Evolutionary conservation across 2,329 filamentous ascomycete species (phyloP), one percentile per base, ranked within the genome.

Genomic region (Magnaporthiopsis incrustans): DNA sequence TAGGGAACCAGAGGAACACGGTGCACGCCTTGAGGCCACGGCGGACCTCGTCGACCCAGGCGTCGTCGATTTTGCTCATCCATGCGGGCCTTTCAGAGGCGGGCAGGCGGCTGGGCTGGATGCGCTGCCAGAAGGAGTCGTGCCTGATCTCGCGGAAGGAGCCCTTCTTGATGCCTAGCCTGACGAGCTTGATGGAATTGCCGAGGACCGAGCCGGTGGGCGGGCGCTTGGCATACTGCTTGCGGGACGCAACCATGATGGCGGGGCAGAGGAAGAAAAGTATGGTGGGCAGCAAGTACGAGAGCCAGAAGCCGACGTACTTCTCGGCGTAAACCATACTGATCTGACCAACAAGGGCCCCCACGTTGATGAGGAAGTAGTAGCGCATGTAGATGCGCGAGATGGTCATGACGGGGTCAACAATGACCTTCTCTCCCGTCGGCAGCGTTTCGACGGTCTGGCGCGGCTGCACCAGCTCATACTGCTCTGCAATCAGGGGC

Each of bases 291-390:
- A 92, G 79, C 4, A 87, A 76, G 74, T 79, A 92, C 0, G 88
- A 82, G n/a, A 91, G 81, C 83, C 85, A 92, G 76, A 90, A 92
- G 14, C 90, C 90, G 57, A 92, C 82, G 65, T 90, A 89, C 68
- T 89, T 85, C 75, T 91, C 89, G 0, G 85, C 85, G 70, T 90
- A 92, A 3, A 86, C 86, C 85, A 89, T 90, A 70, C 77, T 78
- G 65, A 89, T 79, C 73, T 87, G 86, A 18, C 83, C 87, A 56
- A 82, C 68, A 59, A 90, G 79, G 5, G 87, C 85, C 56, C 90
- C 89, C 27, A 89, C 74, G 71, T 91, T 91, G 77, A 91, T 89
- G 74, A 87, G 82, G 64, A 89, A 79, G 73, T 81, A 81, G 68
- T 81, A 81, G 75, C 86, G 89, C 67, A 89, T 80, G 76, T 88